These are phyloP conservation scores for Sarocladium strictum DNA, from an alignment of 2,329 filamentous ascomycete genomes.

Conservation along the genomic window DNA sequence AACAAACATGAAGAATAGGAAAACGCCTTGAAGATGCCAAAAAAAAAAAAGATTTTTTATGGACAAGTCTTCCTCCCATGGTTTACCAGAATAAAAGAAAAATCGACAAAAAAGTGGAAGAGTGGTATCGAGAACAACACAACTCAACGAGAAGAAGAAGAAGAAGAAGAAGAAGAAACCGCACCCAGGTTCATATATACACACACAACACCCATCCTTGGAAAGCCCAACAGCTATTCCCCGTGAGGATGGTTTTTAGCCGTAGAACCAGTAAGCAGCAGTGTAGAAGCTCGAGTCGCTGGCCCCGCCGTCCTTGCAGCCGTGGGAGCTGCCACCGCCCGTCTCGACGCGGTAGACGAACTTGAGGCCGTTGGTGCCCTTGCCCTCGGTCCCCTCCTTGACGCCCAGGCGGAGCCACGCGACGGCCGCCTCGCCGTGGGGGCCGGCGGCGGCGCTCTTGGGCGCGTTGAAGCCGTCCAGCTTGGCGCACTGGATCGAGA, in stretches of 20 bases:
- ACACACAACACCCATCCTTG: too few species aligned
- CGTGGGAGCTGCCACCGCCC: constrained; percentile 40
- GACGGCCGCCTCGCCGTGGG: constrained; percentile 44
- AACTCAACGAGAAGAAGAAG: background rate
- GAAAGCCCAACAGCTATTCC: background rate
- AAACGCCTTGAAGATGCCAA: constrained; percentile 4
- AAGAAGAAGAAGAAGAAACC: background rate
- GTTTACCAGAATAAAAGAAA: background rate
- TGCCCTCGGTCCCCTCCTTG: constrained; percentile 30
- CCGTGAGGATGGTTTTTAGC: constrained; percentile 16
- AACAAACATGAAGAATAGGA: background rate
- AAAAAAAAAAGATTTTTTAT: too few species aligned
- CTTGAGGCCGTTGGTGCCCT: constrained; percentile 30
- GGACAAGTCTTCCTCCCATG: background rate
- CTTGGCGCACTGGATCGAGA: constrained; percentile 36
- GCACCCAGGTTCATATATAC: background rate
- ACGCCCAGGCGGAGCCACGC: constrained; percentile 47
- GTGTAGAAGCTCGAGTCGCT: constrained; percentile 48
- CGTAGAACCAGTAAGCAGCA: constrained; percentile 55
- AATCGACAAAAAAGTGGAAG: background rate
- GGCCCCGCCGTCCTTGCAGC: constrained; percentile 35
- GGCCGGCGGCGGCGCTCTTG: constrained; percentile 35
- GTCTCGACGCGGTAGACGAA: constrained; percentile 51
- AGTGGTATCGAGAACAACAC: constrained; percentile 4
- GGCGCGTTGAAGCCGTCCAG: constrained; percentile 47